Evolutionary conservation across 2,329 filamentous ascomycete genomes (phyloP).

Genomic region (Aspergillus sergii): DNA sequence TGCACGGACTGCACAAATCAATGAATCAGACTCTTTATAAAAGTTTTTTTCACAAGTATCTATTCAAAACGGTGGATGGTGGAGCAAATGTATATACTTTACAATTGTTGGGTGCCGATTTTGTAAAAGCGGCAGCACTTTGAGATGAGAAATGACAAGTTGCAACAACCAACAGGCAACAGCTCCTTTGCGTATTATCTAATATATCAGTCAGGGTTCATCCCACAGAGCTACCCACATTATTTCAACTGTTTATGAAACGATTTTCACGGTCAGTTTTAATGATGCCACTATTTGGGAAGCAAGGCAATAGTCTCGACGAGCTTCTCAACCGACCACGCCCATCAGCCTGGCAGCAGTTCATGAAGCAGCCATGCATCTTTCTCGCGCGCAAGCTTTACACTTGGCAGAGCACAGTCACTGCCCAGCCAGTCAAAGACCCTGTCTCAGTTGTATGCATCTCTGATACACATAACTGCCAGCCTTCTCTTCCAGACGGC

Average conservation of each 20-base stretch:
- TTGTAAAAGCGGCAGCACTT: background rate
- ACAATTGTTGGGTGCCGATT: background rate
- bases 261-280: background rate
- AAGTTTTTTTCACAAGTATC: background rate
- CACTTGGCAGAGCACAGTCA: background rate
- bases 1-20: background rate
- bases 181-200: background rate
- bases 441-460: slow-evolving; percentile 17
- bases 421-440: background rate
- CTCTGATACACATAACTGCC: slow-evolving; percentile 35
- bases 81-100: background rate
- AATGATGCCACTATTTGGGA: background rate
- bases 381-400: slow-evolving; percentile 8
- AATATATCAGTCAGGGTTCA: background rate
- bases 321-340: background rate
- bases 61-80: background rate
- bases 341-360: slow-evolving; percentile 8
- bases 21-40: background rate
- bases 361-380: slow-evolving; percentile 2
- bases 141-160: background rate
- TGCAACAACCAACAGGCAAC: background rate
- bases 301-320: background rate
- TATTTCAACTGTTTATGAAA: background rate
- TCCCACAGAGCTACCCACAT: background rate
- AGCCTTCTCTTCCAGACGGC: slow-evolving; percentile 30